phyloP scores from a whole-genome alignment of 2,329 filamentous ascomycete species.

The Penicillium fuscoglaucum region DNA sequence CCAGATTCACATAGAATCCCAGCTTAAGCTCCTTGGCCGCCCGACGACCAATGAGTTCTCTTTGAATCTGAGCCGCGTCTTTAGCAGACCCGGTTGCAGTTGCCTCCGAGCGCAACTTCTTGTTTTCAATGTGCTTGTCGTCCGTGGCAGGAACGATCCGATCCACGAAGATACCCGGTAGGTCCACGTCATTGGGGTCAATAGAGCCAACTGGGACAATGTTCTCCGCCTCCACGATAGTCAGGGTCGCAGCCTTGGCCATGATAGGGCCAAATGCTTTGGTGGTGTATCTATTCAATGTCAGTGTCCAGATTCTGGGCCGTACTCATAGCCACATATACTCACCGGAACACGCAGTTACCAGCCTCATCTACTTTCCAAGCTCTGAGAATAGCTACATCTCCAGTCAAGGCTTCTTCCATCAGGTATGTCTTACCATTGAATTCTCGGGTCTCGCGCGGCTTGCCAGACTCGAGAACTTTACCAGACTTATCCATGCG shows the following conservation, averaged over 20 bases:
- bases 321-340: not conserved
- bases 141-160: constrained; percentile 73
- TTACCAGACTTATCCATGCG: constrained; percentile 79
- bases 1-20: constrained; percentile 39
- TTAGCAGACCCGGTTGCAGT: constrained; percentile 40
- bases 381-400: constrained; percentile 74
- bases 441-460: constrained; percentile 71
- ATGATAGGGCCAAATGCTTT: constrained; percentile 74
- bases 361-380: constrained; percentile 75
- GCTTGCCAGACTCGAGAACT: constrained; percentile 67
- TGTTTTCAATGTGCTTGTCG: constrained; percentile 70
- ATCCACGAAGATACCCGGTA: constrained; percentile 81
- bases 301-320: not conserved
- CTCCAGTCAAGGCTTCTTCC: constrained; percentile 73
- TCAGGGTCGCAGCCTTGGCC: constrained; percentile 75
- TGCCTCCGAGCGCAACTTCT: constrained; percentile 55
- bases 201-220: constrained; percentile 75
- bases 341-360: constrained; percentile 74
- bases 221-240: constrained; percentile 82
- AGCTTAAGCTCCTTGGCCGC: constrained; percentile 79
- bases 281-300: constrained; percentile 58
- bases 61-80: constrained; percentile 37
- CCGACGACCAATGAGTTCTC: constrained; percentile 68
- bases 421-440: constrained; percentile 71
- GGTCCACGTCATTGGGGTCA: constrained; percentile 70